Evolutionary conservation across 805 yeast species (phyloP).

Genomic region (Lipomyces sp.): DNA sequence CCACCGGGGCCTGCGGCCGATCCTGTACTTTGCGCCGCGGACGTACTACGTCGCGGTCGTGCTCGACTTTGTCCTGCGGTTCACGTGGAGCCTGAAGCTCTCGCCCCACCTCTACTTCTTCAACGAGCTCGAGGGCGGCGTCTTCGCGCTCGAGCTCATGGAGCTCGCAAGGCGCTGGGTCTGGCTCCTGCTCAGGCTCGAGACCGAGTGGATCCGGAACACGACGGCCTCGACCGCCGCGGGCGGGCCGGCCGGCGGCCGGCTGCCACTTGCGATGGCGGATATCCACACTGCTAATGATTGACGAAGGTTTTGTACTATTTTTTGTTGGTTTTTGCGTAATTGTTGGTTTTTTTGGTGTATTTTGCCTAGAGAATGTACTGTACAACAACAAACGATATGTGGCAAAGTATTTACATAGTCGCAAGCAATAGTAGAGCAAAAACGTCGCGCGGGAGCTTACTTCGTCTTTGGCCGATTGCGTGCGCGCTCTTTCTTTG

Average conservation of each 20-base stretch:
- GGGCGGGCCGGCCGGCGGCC: slow-evolving; percentile 10
- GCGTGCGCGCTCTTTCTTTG: slow-evolving; percentile 43
- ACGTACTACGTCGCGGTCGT: slow-evolving; percentile 57
- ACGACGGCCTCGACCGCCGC: neutral
- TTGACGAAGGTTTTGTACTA: no score
- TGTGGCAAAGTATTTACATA: no score
- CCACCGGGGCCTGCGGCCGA: slow-evolving; percentile 33
- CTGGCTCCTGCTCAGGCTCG: slow-evolving; percentile 85
- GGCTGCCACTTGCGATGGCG: slow-evolving; percentile 1
- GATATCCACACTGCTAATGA: no score
- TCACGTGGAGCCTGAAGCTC: slow-evolving; percentile 67
- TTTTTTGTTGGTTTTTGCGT: no score
- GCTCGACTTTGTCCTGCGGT: slow-evolving; percentile 65
- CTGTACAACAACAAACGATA: no score
- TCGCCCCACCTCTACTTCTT: slow-evolving; percentile 39
- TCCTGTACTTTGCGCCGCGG: slow-evolving; percentile 32
- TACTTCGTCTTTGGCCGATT: neutral
- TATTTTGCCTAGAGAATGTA: no score
- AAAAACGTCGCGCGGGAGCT: neutral
- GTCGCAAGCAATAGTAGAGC: no score
- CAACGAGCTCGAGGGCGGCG: slow-evolving; percentile 49
- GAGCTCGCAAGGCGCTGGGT: slow-evolving; percentile 83
- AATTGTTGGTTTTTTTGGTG: no score
- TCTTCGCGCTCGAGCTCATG: slow-evolving; percentile 62
- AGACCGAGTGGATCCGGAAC: slow-evolving; percentile 56